Evolutionary conservation across 805 yeast genomes (phyloP).

Genomic region (Sugiyamaella valdiviana): DNA sequence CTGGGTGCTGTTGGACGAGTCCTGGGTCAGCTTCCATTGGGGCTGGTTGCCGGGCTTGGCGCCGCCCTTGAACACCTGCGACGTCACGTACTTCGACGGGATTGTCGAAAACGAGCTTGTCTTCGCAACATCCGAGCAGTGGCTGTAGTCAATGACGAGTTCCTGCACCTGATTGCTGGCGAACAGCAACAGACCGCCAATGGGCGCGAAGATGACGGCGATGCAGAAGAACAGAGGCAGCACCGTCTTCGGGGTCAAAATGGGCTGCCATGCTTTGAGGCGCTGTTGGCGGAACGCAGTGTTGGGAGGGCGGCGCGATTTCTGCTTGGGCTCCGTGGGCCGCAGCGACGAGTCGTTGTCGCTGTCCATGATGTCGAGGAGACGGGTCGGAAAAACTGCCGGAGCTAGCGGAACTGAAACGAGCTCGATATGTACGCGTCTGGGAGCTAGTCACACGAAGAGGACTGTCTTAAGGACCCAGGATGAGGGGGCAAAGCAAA

Average conservation of each 20-base stretch:
- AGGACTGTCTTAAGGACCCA: too few relatives aligned
- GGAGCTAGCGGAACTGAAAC: not conserved
- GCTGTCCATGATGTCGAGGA: slow-evolving; percentile 23
- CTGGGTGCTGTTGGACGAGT: slow-evolving; percentile 29
- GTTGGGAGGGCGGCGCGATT: slow-evolving; percentile 38
- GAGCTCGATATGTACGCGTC: too few relatives aligned
- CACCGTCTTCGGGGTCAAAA: slow-evolving; percentile 85
- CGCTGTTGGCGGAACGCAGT: slow-evolving; percentile 49
- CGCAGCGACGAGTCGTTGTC: slow-evolving; percentile 32
- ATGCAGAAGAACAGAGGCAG: slow-evolving; percentile 71
- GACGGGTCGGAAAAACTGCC: not conserved
- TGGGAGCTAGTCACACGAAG: too few relatives aligned
- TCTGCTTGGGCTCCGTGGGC: slow-evolving; percentile 29
- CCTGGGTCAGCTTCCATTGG: slow-evolving; percentile 53
- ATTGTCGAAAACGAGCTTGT: slow-evolving; percentile 40
- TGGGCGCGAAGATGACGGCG: slow-evolving; percentile 78
- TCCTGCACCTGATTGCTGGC: slow-evolving; percentile 79
- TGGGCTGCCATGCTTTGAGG: slow-evolving; percentile 74
- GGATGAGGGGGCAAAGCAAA: too few relatives aligned
- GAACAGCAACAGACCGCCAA: slow-evolving; percentile 77
- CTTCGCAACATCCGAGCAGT: slow-evolving; percentile 51
- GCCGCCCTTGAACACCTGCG: slow-evolving; percentile 53
- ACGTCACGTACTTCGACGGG: slow-evolving; percentile 49
- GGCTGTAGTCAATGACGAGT: slow-evolving; percentile 65
- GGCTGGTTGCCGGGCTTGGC: slow-evolving; percentile 40